Percentiles rank a stretch among this genome's conserved stretches.
These are phyloP conservation scores for Tetrahymena elliotti DNA, from an alignment of 73 alveolate species.

Conservation along the genomic window DNA sequence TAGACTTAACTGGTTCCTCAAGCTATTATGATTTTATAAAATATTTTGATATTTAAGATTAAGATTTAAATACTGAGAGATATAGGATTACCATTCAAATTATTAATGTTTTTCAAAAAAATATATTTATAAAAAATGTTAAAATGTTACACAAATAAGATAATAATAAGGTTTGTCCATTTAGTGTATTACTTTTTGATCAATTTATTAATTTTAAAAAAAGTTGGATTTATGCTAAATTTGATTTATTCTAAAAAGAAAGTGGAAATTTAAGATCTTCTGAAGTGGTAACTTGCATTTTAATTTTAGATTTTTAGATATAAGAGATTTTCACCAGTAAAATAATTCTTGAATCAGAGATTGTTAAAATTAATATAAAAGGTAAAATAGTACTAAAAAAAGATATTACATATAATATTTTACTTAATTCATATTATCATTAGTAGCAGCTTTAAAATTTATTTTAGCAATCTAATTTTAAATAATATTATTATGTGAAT, in stretches of 20 bases:
- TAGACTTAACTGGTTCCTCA: background rate
- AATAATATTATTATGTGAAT: background rate
- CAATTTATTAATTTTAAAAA: background rate
- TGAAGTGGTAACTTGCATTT: background rate
- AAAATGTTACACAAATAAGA: background rate
- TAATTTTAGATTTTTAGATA: background rate
- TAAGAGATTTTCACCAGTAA: background rate
- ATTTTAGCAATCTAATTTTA: background rate
- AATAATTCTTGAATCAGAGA: background rate
- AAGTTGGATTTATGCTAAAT: background rate
- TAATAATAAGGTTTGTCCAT: background rate
- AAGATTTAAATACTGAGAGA: background rate
- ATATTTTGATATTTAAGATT: background rate
- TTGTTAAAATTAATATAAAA: background rate
- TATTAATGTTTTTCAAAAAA: background rate
- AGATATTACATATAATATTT: background rate
- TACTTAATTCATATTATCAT: background rate
- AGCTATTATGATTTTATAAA: background rate
- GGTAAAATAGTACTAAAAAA: background rate
- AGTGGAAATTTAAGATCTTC: no score
- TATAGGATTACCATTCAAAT: background rate
- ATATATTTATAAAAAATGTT: background rate
- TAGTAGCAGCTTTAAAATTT: background rate
- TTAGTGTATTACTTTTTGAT: background rate
- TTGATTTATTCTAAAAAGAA: background rate